Conservation (phyloP, 139 green algal species). For the Asterochloris erici region DNA sequence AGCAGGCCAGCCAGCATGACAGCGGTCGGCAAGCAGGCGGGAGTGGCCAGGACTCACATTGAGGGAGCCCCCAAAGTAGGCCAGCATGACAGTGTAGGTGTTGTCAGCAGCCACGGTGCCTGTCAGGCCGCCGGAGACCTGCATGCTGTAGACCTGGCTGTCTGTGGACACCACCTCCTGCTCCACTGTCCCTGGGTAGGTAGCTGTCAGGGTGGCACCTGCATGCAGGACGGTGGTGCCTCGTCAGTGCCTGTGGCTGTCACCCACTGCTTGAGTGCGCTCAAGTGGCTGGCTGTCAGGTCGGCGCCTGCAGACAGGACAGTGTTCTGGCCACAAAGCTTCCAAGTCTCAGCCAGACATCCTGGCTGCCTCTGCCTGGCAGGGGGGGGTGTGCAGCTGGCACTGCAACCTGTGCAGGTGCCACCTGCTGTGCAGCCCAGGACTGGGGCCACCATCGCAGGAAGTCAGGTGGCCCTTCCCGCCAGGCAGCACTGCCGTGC, state of each 20-base stretch:
- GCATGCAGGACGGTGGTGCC: background rate
- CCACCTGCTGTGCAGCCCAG: too few relatives aligned
- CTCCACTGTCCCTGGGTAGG: slow-evolving; percentile 6
- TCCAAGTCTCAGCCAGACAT: too few relatives aligned
- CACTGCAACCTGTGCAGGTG: too few relatives aligned
- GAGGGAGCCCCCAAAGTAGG: slow-evolving; percentile 8
- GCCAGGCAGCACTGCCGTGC: too few relatives aligned
- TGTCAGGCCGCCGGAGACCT: slow-evolving; percentile 10
- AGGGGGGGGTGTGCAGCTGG: too few relatives aligned
- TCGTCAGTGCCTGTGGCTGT: too few relatives aligned
- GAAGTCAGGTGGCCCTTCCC: too few relatives aligned
- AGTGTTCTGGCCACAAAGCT: too few relatives aligned
- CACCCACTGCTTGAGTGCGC: background rate
- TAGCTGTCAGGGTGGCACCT: slow-evolving; percentile 22
- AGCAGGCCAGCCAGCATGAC: background rate
- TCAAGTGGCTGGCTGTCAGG: background rate
- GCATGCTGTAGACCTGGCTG: slow-evolving; percentile 1
- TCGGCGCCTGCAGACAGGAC: background rate
- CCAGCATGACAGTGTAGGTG: slow-evolving; percentile 14
- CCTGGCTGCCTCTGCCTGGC: too few relatives aligned
- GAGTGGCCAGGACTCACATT: background rate
- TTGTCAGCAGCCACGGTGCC: background rate
- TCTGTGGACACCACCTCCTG: background rate
- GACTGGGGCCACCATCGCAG: too few relatives aligned
- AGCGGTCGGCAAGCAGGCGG: too few relatives aligned